Evolutionary conservation across 2,329 filamentous ascomycete genomes (phyloP).

Genomic region (Pseudocercospora musae): DNA sequence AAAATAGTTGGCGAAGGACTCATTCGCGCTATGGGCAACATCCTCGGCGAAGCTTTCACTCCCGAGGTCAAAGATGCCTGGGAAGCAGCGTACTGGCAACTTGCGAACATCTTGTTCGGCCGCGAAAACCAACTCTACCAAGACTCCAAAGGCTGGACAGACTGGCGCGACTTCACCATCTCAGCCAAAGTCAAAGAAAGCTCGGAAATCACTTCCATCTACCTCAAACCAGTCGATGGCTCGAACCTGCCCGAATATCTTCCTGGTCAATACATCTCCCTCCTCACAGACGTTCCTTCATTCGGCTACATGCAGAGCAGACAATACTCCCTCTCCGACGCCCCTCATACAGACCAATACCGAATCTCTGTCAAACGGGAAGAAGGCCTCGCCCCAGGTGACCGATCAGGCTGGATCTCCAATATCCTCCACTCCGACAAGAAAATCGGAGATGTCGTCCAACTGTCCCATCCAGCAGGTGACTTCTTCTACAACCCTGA

Average conservation of each 20-base stretch:
- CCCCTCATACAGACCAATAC: constrained; percentile 59
- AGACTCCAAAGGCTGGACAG: constrained; percentile 59
- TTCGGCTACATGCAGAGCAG: constrained; percentile 63
- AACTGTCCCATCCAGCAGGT: constrained; percentile 62
- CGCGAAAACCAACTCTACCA: constrained; percentile 63
- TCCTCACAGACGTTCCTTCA: constrained; percentile 57
- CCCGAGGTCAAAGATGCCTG: constrained; percentile 64
- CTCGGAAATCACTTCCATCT: constrained; percentile 67
- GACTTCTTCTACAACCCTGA: constrained; percentile 58
- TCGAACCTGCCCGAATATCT: constrained; percentile 60
- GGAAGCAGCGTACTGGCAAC: constrained; percentile 68
- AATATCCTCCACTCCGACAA: constrained; percentile 65
- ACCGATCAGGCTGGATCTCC: constrained; percentile 63
- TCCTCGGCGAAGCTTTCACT: constrained; percentile 67
- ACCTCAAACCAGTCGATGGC: constrained; percentile 62
- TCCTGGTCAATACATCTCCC: constrained; percentile 70
- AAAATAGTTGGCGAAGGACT: constrained; percentile 67
- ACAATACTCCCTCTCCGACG: constrained; percentile 71
- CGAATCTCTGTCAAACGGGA: constrained; percentile 71
- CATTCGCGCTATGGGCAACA: constrained; percentile 62
- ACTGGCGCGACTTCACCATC: constrained; percentile 67
- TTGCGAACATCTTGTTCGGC: constrained; percentile 68
- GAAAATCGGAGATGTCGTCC: constrained; percentile 59
- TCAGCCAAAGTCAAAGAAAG: constrained; percentile 63
- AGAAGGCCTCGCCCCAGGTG: constrained; percentile 48